Conservation (phyloP, 1,139 yeast species). For the Debaryomycetaceae sp. region DNA sequence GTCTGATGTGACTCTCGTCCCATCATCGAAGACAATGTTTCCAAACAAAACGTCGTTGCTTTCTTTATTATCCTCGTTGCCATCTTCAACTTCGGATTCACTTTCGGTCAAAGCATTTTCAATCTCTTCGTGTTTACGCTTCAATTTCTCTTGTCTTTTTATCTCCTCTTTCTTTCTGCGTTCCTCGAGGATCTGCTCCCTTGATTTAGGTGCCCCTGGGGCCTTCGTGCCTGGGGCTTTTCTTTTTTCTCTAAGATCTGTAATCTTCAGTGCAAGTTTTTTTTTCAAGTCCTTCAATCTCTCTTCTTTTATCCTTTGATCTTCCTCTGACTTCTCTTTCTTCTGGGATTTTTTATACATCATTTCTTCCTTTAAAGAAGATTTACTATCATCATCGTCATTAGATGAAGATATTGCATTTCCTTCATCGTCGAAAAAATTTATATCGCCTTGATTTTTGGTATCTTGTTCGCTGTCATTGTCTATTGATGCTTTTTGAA, state of each 20-base stretch:
- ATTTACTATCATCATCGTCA: constrained; percentile 6
- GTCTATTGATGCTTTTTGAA: constrained; percentile 10
- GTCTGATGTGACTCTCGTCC: constrained; percentile 78
- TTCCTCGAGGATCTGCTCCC: constrained; percentile 71
- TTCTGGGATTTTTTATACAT: constrained; percentile 19
- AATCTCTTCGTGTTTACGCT: constrained; percentile 36
- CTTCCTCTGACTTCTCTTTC: constrained; percentile 41
- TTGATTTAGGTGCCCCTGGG: constrained; percentile 76
- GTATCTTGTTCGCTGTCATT: constrained; percentile 13
- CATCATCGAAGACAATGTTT: constrained; percentile 80
- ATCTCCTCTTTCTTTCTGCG: constrained; percentile 42
- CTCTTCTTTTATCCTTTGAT: constrained; percentile 46
- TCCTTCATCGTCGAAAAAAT: constrained; percentile 74
- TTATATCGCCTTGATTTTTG: constrained; percentile 9
- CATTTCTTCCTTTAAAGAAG: constrained; percentile 14
- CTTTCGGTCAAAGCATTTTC: constrained; percentile 32
- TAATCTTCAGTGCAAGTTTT: constrained; percentile 71
- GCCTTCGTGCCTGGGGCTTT: constrained; percentile 87
- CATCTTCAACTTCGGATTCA: constrained; percentile 34
- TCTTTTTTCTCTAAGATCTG: constrained; percentile 68
- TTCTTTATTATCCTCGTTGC: constrained; percentile 38
- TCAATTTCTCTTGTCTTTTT: constrained; percentile 34
- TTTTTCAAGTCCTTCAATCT: constrained; percentile 65
- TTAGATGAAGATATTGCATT: constrained; percentile 38
- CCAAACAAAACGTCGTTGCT: constrained; percentile 61